Evolutionary conservation across 805 yeast genomes (phyloP), one percentile per base, ranked within the genome.

Genomic region (Metschnikowia santaceciliae): DNA sequence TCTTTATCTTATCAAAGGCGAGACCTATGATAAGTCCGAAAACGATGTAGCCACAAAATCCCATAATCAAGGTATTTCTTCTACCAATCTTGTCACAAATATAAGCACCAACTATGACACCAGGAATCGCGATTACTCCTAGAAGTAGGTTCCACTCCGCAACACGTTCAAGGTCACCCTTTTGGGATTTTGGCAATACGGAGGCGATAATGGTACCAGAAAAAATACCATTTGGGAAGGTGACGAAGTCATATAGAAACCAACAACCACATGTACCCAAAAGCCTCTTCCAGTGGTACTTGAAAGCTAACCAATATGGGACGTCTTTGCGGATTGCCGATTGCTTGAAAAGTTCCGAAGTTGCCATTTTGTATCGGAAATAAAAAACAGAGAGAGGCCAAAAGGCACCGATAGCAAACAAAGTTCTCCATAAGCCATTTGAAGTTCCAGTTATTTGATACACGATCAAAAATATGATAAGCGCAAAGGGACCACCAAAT

Each of bases 221-320:
- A 64, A 84, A 85, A 47, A 84, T 76, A 63, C 89, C 90, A 62
- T 86, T 86, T 11, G 92, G 91, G 73, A 86, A 87, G 6, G 88
- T 82, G 59, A 87, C 87, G 60, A 86, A 87, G 69, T 87, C 95
- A 63, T 84, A 87, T 59, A 86, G 72, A 71, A 86, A 86, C 94
- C 94, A 87, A 51, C 86, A 79, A 4, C 81, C 83, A 63, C 87
- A 81, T 15, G 88, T 83, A 34, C 92, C 94, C 32, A 86, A 56
- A 20, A 87, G 62, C 50, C 88, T 71, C 40, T 61, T 70, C 91
- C 92, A 86, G 70, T 84, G 85, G 67, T 70, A 86, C 61, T 79
- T 82, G 51, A 84, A 48, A 0, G 83, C 82, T 34, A 85, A 74
- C 69, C 70, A 66, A 65, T 84, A 84, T 4, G 63, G 63, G 17